phyloP scores from a whole-genome alignment of 2,329 filamentous ascomycete genomes.

The Xylariaceae sp. region DNA sequence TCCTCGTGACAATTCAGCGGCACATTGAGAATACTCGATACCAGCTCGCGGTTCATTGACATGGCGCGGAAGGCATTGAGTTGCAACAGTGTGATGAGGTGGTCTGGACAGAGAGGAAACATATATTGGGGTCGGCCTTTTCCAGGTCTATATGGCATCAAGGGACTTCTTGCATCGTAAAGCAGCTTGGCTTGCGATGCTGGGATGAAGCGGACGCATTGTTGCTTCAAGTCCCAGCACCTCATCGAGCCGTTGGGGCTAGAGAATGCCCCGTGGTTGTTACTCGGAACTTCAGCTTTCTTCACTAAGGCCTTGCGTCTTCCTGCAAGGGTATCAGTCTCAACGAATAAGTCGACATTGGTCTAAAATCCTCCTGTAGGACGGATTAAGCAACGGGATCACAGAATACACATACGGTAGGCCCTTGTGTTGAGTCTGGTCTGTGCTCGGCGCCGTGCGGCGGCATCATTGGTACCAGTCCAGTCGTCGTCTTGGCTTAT shows the following conservation, averaged over 20 bases:
- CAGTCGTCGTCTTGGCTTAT: constrained; percentile 40
- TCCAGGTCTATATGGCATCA: constrained; percentile 25
- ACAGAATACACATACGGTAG: constrained; percentile 34
- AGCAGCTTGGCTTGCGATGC: constrained; percentile 30
- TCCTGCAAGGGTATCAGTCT: constrained; percentile 26
- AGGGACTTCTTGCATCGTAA: constrained; percentile 29
- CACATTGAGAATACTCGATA: constrained; percentile 31
- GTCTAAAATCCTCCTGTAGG: constrained; percentile 2
- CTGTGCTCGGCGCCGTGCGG: constrained; percentile 39
- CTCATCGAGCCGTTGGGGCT: constrained; percentile 31
- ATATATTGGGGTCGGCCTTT: constrained; percentile 24
- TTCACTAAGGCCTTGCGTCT: constrained; percentile 31
- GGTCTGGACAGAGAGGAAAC: constrained; percentile 39
- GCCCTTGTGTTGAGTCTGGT: constrained; percentile 44
- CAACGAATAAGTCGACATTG: constrained; percentile 9
- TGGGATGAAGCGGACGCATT: constrained; percentile 30
- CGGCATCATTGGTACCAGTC: constrained; percentile 41
- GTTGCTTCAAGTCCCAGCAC: constrained; percentile 33
- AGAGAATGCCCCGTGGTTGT: constrained; percentile 15
- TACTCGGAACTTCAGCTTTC: constrained; percentile 20
- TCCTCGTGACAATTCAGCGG: constrained; percentile 32
- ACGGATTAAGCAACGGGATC: constrained; percentile 10
- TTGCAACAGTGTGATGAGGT: constrained; percentile 41
- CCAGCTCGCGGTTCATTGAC: constrained; percentile 33
- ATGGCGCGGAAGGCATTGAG: constrained; percentile 38